Conservation (phyloP, 805 yeast genomes). For the Saturnispora mendoncae region DNA sequence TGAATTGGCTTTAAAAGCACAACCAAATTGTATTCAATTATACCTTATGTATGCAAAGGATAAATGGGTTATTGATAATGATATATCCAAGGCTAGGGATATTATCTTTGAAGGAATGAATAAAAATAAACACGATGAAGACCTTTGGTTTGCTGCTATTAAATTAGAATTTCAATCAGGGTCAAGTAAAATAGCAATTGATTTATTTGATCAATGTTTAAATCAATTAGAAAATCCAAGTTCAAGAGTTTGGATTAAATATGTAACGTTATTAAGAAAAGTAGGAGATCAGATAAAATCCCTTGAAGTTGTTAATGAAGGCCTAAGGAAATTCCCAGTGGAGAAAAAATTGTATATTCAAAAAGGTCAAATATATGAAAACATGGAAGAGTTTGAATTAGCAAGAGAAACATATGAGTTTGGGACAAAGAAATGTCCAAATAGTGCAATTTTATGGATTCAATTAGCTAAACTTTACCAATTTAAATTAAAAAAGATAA, state of each 20-base stretch:
- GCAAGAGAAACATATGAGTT: slow-evolving; percentile 41
- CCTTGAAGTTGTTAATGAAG: slow-evolving; percentile 34
- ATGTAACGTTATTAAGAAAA: slow-evolving; percentile 43
- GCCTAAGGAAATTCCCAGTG: slow-evolving; percentile 39
- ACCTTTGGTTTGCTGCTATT: slow-evolving; percentile 63
- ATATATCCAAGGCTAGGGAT: slow-evolving; percentile 42
- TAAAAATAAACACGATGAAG: slow-evolving; percentile 38
- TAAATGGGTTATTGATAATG: slow-evolving; percentile 40
- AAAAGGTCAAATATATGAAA: slow-evolving; percentile 45
- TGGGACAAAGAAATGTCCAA: slow-evolving; percentile 44
- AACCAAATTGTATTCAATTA: slow-evolving; percentile 43
- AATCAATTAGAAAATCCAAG: slow-evolving; percentile 20
- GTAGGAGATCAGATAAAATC: slow-evolving; percentile 31
- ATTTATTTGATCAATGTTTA: slow-evolving; percentile 27
- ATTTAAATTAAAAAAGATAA: slow-evolving; percentile 29
- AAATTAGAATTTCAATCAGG: slow-evolving; percentile 47
- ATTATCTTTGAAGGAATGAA: slow-evolving; percentile 43
- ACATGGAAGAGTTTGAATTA: slow-evolving; percentile 22
- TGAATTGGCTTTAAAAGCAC: slow-evolving; percentile 41
- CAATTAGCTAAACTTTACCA: slow-evolving; percentile 41
- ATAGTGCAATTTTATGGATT: slow-evolving; percentile 45
- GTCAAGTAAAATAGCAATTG: slow-evolving; percentile 29
- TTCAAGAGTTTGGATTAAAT: slow-evolving; percentile 54
- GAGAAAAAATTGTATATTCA: slow-evolving; percentile 52
- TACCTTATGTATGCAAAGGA: slow-evolving; percentile 69